phyloP scores from a whole-genome alignment of 2,329 filamentous ascomycete species.

The Didymella glomerata region DNA sequence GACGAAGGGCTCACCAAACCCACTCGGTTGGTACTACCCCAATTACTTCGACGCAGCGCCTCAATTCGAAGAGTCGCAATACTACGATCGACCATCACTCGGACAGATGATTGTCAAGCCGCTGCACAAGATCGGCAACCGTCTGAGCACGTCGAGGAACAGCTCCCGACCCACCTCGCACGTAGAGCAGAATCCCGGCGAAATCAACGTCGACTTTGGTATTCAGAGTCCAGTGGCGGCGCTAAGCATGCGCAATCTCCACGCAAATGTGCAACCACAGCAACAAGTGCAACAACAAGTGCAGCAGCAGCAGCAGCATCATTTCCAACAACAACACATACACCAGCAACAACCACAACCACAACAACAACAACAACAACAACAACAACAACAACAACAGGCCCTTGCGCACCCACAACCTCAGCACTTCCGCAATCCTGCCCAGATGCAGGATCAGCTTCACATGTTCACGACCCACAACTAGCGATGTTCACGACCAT shows the following conservation, averaged over 20 bases:
- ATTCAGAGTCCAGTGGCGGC: slow-evolving; percentile 31
- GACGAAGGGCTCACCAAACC: slow-evolving; percentile 40
- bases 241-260: slow-evolving; percentile 34
- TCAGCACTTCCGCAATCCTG: slow-evolving; percentile 30
- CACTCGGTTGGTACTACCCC: slow-evolving; percentile 44
- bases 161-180: slow-evolving; percentile 38
- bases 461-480: slow-evolving; percentile 34
- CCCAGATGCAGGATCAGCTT: slow-evolving; percentile 36
- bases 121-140: slow-evolving; percentile 44
- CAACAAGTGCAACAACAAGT: slow-evolving; percentile 25
- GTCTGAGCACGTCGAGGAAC: slow-evolving; percentile 37
- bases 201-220: slow-evolving; percentile 37
- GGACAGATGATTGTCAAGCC: slow-evolving; percentile 49
- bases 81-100: slow-evolving; percentile 48
- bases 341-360: slow-evolving; percentile 26
- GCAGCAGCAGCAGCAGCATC: slow-evolving; percentile 28
- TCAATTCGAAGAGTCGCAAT: slow-evolving; percentile 48
- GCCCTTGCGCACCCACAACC: slow-evolving; percentile 30
- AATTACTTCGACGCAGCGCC: slow-evolving; percentile 49
- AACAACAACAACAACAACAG: slow-evolving; percentile 36
- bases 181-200: slow-evolving; percentile 29
- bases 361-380: slow-evolving; percentile 19
- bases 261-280: slow-evolving; percentile 18
- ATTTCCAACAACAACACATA: slow-evolving; percentile 24
- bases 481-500: slow-evolving; percentile 24